Base-by-base conservation (phyloP, 2,329 filamentous ascomycete genomes). In the Colletotrichum sp. region DNA sequence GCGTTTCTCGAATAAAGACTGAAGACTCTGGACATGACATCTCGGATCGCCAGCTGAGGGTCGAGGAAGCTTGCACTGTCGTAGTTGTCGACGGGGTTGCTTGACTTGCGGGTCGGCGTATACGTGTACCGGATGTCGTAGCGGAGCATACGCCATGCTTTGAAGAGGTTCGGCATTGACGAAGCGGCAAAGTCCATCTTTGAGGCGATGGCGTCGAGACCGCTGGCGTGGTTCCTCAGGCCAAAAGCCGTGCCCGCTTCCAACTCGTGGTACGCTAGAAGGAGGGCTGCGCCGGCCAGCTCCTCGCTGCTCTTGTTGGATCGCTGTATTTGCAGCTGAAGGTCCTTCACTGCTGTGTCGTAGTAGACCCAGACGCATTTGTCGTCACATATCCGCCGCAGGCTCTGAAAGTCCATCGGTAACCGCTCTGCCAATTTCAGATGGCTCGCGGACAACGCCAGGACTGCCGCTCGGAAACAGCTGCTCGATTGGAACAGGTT, bases 131-230 rank as follows among this genome's bases (percentile, higher is more conserved):
- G 68, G 1, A 72, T 24, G 24, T 75, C 72, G 52, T 75, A 72
- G 7, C 72, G 68, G 15, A 75, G 68, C 52, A 75, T 71, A 3
- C 72, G 48, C 72, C 72, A 75, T 15, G 72, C 72, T 22, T 75
- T 75, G n/a, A 75, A 75, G 22, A 75, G 68, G 16, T 71, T 69
- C 4, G 68, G 72, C n/a, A 66, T 55, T 1, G 68, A 52, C 1
- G 62, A 60, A 0, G 62, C 48, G 10, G 72, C 34, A 8, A 75
- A 75, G 30, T 72, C 72, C n/a, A 75, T 32, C 30, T 67, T 72
- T 5, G 52, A 67, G 4, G 72, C 72, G 9, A 75, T 75, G 6
- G 62, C 68, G 3, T 75, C 72, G 4, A 75, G 68, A 1, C 72
- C 72, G 9, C 39, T 62, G 5, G 72, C 72, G 16, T 75, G 72